Conservation (phyloP, 176 grass and related monocot genomes). For the Musa beccarii region DNA sequence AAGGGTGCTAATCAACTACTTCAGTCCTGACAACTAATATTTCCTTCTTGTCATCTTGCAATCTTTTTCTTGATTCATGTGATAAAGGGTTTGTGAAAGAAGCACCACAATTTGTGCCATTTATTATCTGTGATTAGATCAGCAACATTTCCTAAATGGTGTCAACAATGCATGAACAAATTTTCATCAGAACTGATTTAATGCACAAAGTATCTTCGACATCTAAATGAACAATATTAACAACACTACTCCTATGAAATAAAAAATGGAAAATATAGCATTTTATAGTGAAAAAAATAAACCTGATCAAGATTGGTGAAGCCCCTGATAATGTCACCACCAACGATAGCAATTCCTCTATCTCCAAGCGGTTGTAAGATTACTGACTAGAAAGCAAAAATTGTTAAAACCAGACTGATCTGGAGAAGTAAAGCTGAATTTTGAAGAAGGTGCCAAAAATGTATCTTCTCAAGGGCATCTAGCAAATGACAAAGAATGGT, state of each 20-base stretch:
- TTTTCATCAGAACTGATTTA: too few relatives aligned
- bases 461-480: not conserved
- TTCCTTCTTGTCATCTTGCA: too few relatives aligned
- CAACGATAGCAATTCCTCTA: conserved; percentile 59
- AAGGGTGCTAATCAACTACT: too few relatives aligned
- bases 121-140: too few relatives aligned
- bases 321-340: conserved; percentile 80
- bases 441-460: not conserved
- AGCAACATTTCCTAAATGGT: too few relatives aligned
- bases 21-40: too few relatives aligned
- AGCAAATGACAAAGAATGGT: not conserved
- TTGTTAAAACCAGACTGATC: conserved; percentile 1
- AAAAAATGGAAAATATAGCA: not conserved
- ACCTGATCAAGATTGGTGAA: conserved; percentile 82
- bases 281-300: not conserved
- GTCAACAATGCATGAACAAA: too few relatives aligned
- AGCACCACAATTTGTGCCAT: too few relatives aligned
- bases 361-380: conserved; percentile 83
- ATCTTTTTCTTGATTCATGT: too few relatives aligned
- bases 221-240: not conserved
- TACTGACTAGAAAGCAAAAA: conserved; percentile 37
- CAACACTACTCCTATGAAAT: not conserved
- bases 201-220: not conserved
- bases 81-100: too few relatives aligned
- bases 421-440: not conserved